These are phyloP conservation scores for Lactarius evosmus DNA, from an alignment of 768 basidiomycete genomes.

Conservation along the genomic window DNA sequence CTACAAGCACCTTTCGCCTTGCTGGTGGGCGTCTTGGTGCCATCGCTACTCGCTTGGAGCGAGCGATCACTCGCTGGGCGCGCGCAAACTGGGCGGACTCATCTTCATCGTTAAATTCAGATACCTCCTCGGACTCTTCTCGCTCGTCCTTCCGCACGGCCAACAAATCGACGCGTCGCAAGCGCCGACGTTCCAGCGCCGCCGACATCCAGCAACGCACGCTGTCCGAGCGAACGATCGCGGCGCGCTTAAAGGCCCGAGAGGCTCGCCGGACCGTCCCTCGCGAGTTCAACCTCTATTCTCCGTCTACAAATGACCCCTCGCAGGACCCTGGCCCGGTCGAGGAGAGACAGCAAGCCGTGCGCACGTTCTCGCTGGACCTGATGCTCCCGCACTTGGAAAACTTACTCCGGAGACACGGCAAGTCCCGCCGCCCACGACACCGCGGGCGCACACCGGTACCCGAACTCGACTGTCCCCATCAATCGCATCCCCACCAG, in stretches of 20 bases:
- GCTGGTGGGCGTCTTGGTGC: conserved; percentile 37
- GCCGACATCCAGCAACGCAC: conserved; percentile 48
- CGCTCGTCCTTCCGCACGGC: conserved; percentile 40
- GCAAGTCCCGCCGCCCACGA: conserved; percentile 25
- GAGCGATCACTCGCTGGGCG: conserved; percentile 72
- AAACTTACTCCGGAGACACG: conserved; percentile 24
- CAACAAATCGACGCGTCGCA: conserved; percentile 38
- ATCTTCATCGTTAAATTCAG: conserved; percentile 41
- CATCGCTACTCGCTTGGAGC: conserved; percentile 57
- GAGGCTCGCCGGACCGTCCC: conserved; percentile 57
- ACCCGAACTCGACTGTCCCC: conserved; percentile 3
- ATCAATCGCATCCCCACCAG: not conserved
- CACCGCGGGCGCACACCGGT: conserved; percentile 10
- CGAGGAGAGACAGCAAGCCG: conserved; percentile 16
- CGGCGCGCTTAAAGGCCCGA: conserved; percentile 60
- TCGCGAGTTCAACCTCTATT: conserved; percentile 63
- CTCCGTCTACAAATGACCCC: conserved; percentile 42
- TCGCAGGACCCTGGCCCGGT: conserved; percentile 9
- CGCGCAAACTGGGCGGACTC: conserved; percentile 42
- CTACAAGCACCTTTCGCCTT: conserved; percentile 37
- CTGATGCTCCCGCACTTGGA: conserved; percentile 25
- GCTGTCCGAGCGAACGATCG: conserved; percentile 57
- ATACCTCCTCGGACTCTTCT: conserved; percentile 42
- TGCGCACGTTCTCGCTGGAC: conserved; percentile 28
- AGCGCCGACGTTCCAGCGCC: conserved; percentile 47